Conservation (phyloP, 139 green algal genomes). For the Chlamydomonas incerta region DNA sequence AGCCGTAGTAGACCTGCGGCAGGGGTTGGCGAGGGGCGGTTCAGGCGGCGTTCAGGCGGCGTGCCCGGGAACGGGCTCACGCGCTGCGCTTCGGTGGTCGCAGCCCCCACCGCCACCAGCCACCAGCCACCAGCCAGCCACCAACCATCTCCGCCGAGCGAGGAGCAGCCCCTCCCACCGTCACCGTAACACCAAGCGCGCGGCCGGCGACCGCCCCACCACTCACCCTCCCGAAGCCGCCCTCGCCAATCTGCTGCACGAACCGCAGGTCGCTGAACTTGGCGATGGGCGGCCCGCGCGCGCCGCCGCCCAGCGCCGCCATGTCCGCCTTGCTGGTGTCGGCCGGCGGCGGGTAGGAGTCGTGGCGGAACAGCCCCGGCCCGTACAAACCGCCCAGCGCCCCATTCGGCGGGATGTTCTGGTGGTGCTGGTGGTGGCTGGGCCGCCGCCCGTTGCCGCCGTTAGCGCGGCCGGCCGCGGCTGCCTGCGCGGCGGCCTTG, state of each 20-base stretch:
- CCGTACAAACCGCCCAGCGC: conserved; percentile 11
- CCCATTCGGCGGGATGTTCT: conserved; percentile 3
- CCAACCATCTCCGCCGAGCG: too few relatives aligned
- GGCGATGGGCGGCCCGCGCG: not conserved
- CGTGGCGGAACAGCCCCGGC: conserved; percentile 21
- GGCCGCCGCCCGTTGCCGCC: not conserved
- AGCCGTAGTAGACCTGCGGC: conserved; percentile 69
- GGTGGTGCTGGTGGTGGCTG: not conserved
- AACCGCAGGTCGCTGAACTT: conserved; percentile 61
- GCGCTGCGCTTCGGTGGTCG: too few relatives aligned
- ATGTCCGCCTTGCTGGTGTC: not conserved
- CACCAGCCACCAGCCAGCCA: too few relatives aligned
- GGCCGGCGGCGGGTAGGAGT: conserved; percentile 9
- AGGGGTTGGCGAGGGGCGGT: not conserved
- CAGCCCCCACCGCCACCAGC: too few relatives aligned
- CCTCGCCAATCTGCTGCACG: conserved; percentile 69
- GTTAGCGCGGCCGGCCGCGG: not conserved
- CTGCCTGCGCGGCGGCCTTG: too few relatives aligned
- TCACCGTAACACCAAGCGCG: too few relatives aligned
- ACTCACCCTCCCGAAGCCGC: conserved; percentile 72
- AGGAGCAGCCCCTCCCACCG: too few relatives aligned
- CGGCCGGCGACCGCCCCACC: too few relatives aligned
- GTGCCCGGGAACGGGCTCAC: too few relatives aligned
- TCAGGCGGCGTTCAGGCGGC: too few relatives aligned
- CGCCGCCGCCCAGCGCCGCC: not conserved